A percentile compares a stretch with the other conserved stretches of the same genome.
These are phyloP conservation scores for Fusarium tupiense DNA, from an alignment of 2,329 filamentous ascomycete species.

Conservation along the genomic window DNA sequence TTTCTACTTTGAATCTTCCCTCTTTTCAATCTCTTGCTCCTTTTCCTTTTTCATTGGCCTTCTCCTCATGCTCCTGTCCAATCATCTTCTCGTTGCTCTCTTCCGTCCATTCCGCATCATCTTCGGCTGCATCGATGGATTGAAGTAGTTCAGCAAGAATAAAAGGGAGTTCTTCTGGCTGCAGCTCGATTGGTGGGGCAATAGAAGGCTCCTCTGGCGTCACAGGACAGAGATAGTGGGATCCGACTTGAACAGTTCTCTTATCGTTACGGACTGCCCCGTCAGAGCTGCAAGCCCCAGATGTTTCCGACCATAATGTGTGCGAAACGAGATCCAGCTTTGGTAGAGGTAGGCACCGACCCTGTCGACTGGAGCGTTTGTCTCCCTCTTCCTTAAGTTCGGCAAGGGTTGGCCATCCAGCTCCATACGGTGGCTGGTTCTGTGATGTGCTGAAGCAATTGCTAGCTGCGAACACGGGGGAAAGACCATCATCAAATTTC, in stretches of 20 bases:
- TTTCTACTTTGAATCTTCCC: conserved; percentile 4
- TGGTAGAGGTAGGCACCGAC: conserved; percentile 48
- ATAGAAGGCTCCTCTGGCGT: not conserved
- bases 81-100: not conserved
- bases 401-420: conserved; percentile 49
- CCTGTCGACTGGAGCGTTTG: conserved; percentile 35
- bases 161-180: conserved; percentile 13
- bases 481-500: conserved; percentile 42
- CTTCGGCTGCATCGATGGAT: conserved; percentile 6
- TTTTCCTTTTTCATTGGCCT: not conserved
- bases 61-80: not conserved
- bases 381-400: conserved; percentile 52
- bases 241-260: conserved; percentile 38
- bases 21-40: conserved; percentile 9
- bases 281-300: conserved; percentile 32
- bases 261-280: conserved; percentile 42
- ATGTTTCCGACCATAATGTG: not conserved
- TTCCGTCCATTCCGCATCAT: not conserved
- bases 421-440: conserved; percentile 23
- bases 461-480: conserved; percentile 47
- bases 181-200: conserved; percentile 5
- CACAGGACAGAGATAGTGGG: conserved; percentile 36
- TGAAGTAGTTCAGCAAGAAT: conserved; percentile 11
- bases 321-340: conserved; percentile 37
- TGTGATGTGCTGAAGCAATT: conserved; percentile 47